Evolutionary conservation across 108 stramenopile genomes (phyloP).

Genomic region (Cyclostephanos tholiformis): DNA sequence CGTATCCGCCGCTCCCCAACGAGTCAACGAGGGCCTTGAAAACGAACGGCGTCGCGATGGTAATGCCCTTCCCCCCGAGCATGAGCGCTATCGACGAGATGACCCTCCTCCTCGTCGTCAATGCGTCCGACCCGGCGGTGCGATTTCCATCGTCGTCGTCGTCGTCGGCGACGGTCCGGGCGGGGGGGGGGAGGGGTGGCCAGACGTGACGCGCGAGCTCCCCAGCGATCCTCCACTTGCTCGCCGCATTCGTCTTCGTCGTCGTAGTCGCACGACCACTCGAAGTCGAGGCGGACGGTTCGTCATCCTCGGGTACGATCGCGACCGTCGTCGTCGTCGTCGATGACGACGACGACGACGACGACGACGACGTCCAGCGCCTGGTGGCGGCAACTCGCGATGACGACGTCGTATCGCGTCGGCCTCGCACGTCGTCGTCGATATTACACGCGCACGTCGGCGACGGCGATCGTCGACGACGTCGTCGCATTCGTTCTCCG

Average conservation of each 20-base stretch:
- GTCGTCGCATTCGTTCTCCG: background rate
- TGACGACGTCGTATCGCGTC: too few relatives aligned
- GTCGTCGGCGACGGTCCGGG: background rate
- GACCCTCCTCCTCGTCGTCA: conserved; percentile 70
- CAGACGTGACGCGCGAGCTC: conserved; percentile 41
- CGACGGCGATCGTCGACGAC: background rate
- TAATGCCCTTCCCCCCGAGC: conserved; percentile 91
- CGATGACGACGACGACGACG: too few relatives aligned
- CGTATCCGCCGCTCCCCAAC: conserved; percentile 33
- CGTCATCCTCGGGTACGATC: too few relatives aligned
- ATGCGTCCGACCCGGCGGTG: conserved; percentile 2
- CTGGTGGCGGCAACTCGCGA: too few relatives aligned
- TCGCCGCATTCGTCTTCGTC: background rate
- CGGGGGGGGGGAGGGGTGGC: conserved; percentile 16
- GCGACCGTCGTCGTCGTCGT: background rate
- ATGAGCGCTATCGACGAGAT: conserved; percentile 79
- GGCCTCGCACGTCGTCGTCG: too few relatives aligned
- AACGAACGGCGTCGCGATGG: conserved; percentile 93
- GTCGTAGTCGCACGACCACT: background rate
- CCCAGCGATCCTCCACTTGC: conserved; percentile 33
- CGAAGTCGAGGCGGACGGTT: too few relatives aligned
- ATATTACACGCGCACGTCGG: background rate
- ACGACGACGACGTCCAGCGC: too few relatives aligned
- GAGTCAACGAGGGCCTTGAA: conserved; percentile 95
- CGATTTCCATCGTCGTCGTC: conserved; percentile 9